Evolutionary conservation across 345 rosid genomes (phyloP), one percentile per base, ranked within the genome.

Genomic region (Salix suchowensis): DNA sequence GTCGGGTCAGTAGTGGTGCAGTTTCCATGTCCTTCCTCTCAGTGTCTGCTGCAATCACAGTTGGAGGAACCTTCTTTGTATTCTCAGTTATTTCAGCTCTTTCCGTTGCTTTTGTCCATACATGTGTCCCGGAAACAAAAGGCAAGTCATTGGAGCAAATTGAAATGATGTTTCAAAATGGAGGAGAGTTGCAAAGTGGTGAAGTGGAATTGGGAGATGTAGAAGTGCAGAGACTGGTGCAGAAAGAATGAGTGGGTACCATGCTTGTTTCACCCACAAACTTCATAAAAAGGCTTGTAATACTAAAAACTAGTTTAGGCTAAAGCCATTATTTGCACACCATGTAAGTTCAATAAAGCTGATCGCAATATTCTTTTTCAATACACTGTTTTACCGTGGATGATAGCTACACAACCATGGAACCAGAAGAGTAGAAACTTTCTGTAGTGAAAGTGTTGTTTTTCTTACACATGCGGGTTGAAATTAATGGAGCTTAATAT

Each of bases 71-170:
- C 19, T 86, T 82, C 78, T 80, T 86, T 68, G 64, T 82, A 71
- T 82, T 78, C 37, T 75, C 79, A 46, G 28, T 82, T 74, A 60
- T 81, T 60, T 67, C 80, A 58, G 80, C 74, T 60, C 65, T 81
- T 44, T 73, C 80, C 61, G 77, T 81, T 42, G 74, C 28, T 46
- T 81, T 81, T 61, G 83, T 81, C 15, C 58, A 76, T 34, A 37
- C 16, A 15, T 76, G 76, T 50, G 61, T 76, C 40, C 84, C 84
- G 2, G 88, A 86, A 76, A 86, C 87, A 1, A 84, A 80, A 66
- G 89, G 89, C 64, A 82, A 52, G 82, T 80, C 84, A 19, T 78
- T 86, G 77, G 89, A 84, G 65, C 79, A 86, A 67, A 86, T 86
- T 26, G 85, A 77, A 46, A 52, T 15, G 46, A 26, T 78, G 26